phyloP scores from a whole-genome alignment of 345 rosid species.

The Mallotus nudiflorus region DNA sequence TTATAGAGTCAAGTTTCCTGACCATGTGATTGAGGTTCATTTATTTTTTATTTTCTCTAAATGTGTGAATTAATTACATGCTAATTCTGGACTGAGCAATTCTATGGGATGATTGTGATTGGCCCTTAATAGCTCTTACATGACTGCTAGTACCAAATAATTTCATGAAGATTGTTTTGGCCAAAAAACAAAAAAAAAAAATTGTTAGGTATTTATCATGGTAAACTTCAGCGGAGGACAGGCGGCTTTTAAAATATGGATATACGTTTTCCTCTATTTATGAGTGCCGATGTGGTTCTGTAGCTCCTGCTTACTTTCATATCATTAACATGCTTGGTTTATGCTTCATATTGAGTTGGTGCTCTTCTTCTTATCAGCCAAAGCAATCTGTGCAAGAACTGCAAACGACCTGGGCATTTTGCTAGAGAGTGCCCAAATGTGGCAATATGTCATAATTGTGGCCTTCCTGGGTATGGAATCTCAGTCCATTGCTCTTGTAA shows the following conservation, averaged over 20 bases:
- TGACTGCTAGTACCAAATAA: too few species aligned
- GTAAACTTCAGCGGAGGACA: too few species aligned
- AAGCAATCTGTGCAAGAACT: conserved; percentile 91
- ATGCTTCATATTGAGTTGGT: conserved; percentile 18
- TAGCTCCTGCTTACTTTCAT: background rate
- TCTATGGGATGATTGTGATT: background rate
- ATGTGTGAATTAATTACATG: background rate
- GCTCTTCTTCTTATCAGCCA: conserved; percentile 54
- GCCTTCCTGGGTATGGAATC: conserved; percentile 79
- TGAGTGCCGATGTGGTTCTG: background rate
- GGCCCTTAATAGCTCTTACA: background rate
- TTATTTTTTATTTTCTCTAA: background rate
- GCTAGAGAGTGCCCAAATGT: conserved; percentile 98
- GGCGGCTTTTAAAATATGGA: background rate
- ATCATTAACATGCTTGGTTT: background rate
- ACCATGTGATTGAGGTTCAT: background rate
- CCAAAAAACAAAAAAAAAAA: too few species aligned
- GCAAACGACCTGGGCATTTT: conserved; percentile 94
- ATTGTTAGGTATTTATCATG: background rate
- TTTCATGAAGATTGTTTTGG: too few species aligned
- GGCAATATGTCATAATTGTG: conserved; percentile 95
- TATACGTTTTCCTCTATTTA: background rate
- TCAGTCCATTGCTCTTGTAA: background rate
- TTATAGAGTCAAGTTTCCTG: background rate
- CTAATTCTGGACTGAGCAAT: background rate